Base-by-base conservation (phyloP, 441 rosid species). In the Adansonia gregorii region DNA sequence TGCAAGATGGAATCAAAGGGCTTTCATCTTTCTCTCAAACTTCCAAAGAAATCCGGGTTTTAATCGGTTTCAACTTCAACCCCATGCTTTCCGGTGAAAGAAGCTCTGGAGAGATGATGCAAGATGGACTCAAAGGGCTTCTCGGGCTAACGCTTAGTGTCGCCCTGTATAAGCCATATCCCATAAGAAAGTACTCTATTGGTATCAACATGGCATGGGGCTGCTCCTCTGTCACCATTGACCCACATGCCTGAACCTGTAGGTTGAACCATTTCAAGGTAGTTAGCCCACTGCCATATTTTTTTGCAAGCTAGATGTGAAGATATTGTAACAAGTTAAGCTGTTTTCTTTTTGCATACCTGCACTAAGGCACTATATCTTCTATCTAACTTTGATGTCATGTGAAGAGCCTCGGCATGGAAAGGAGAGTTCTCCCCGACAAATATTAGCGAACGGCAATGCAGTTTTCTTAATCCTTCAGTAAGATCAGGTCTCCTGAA, bases 1-100 rank as follows among this genome's bases (percentile, higher is more conserved):
- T 27, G 35, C 35, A 27, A 27, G 35, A 27, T 27, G 35, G 35
- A 27, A 27, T 27, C 35, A 1, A 27, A 27, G 35, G 35, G 35
- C 65, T 49, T 63, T 45, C 58, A 43, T 61, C 67, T 43, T 43
- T 67, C 41, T 76, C 52, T 85, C 78, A 86, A 22, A 81, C 83
- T 71, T 78, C 77, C 15, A 59, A 27, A 3, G 86, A 3, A 11
- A 83, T 79, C n/a, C 94, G 87, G 10, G 99, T 95, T 89, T 90
- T 94, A 20, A 95, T 95, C 5, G 99, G 99, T 80, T 95, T 94
- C 9, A 95, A 83, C 90, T 95, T 94, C 83, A 95, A 83, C 1
- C 99, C 99, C 99, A 95, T 91, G 89, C 95, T 94, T 85, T 95
- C 99, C 0, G 98, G 99, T 5, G 99, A 95, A 27, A 95, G 94